Conservation (phyloP, 2,329 filamentous ascomycete genomes). For the Rutstroemia sp. region DNA sequence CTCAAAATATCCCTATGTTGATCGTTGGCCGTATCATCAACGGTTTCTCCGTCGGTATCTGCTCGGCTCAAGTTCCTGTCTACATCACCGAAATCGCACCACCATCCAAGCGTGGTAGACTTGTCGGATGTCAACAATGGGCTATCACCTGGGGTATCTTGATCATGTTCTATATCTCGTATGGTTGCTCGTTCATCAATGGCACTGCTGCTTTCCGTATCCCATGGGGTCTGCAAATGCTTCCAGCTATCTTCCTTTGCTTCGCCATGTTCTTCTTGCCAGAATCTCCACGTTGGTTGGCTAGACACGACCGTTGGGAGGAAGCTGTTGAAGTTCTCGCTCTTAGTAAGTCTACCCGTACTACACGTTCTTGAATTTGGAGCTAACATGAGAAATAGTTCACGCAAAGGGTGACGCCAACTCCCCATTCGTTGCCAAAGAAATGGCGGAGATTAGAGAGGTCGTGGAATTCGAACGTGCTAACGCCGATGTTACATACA, state of each 20-base stretch:
- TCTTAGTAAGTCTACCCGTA: slow-evolving; percentile 8
- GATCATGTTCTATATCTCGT: slow-evolving; percentile 63
- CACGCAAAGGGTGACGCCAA: slow-evolving; percentile 59
- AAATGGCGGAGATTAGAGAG: slow-evolving; percentile 66
- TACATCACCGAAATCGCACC: slow-evolving; percentile 62
- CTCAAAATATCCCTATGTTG: slow-evolving; percentile 46
- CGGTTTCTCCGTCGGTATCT: slow-evolving; percentile 54
- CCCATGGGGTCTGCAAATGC: slow-evolving; percentile 57
- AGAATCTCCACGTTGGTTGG: slow-evolving; percentile 57
- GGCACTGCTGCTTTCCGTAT: slow-evolving; percentile 47
- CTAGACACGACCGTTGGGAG: slow-evolving; percentile 53
- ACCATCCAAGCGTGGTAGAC: slow-evolving; percentile 48
- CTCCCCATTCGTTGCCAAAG: slow-evolving; percentile 57
- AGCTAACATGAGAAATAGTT: slow-evolving; percentile 34
- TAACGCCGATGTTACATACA: slow-evolving; percentile 61
- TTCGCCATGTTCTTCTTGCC: slow-evolving; percentile 53
- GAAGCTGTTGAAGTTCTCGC: slow-evolving; percentile 39
- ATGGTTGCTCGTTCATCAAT: slow-evolving; percentile 36
- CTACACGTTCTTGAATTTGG: not conserved
- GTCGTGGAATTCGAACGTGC: slow-evolving; percentile 70
- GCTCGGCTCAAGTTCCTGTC: slow-evolving; percentile 59
- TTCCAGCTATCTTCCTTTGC: slow-evolving; percentile 52
- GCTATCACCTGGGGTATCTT: slow-evolving; percentile 55
- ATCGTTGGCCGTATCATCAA: slow-evolving; percentile 52
- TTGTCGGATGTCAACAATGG: slow-evolving; percentile 65